Evolutionary conservation across 2,329 filamentous ascomycete species (phyloP).

Genomic region (Didymella keratinophila): DNA sequence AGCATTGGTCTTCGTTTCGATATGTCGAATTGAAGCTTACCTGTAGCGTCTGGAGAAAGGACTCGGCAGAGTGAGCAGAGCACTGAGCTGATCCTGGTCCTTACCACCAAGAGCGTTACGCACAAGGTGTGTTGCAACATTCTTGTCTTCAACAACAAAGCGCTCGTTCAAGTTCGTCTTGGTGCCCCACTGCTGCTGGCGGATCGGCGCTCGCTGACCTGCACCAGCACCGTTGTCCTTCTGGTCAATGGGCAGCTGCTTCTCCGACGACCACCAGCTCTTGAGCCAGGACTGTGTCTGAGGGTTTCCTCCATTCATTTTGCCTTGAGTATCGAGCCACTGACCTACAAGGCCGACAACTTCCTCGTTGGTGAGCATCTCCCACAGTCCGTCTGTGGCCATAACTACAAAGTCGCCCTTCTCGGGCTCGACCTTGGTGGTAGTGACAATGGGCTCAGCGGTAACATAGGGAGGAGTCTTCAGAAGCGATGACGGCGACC

Average conservation of each 20-base stretch:
- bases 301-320: conserved; percentile 46
- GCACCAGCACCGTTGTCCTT: conserved; percentile 59
- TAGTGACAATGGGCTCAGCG: conserved; percentile 92
- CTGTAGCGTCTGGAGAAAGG: conserved; percentile 92
- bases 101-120: conserved; percentile 93
- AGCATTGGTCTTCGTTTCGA: background rate
- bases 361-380: conserved; percentile 99
- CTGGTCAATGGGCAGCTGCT: conserved; percentile 78
- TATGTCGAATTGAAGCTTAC: conserved; percentile 57
- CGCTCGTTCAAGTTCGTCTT: conserved; percentile 75
- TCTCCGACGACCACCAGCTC: conserved; percentile 68
- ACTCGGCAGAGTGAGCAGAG: conserved; percentile 86
- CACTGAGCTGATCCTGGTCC: conserved; percentile 92
- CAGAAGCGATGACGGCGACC: conserved; percentile 76
- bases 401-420: conserved; percentile 95
- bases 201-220: conserved; percentile 86
- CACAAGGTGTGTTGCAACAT: conserved; percentile 93
- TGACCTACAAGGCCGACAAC: conserved; percentile 95
- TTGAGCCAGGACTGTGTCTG: conserved; percentile 70
- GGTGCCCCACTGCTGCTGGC: conserved; percentile 90
- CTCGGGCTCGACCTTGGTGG: conserved; percentile 86
- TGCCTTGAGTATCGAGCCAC: conserved; percentile 85
- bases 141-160: conserved; percentile 95
- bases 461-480: conserved; percentile 97
- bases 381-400: conserved; percentile 96